Conservation (phyloP, 495 filamentous ascomycete genomes). For the Xylaria palmicola region DNA sequence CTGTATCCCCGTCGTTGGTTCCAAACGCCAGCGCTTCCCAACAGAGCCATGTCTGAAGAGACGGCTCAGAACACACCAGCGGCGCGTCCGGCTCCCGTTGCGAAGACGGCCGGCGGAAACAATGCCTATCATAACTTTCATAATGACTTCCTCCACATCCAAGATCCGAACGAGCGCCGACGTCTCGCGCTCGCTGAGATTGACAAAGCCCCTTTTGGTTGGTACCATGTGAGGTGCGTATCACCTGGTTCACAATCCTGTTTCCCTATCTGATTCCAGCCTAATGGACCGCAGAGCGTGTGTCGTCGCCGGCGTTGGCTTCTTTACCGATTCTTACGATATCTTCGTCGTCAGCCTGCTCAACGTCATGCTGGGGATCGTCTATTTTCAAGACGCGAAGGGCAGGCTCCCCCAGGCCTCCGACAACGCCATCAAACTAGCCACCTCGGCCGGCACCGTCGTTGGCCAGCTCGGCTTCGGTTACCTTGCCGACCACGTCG, state of each 20-base stretch:
- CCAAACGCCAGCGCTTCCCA: not conserved
- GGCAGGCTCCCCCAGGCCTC: constrained; percentile 60
- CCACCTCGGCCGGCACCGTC: constrained; percentile 84
- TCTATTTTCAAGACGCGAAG: constrained; percentile 56
- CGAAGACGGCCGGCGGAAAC: constrained; percentile 61
- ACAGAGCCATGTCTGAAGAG: constrained; percentile 22
- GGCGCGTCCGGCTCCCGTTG: constrained; percentile 6
- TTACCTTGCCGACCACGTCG: constrained; percentile 73
- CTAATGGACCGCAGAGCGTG: constrained; percentile 51
- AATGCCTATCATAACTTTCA: constrained; percentile 68
- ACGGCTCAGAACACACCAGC: constrained; percentile 9
- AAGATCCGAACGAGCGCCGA: constrained; percentile 71
- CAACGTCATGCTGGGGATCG: constrained; percentile 69
- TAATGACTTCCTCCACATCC: constrained; percentile 61
- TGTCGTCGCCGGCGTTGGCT: constrained; percentile 78
- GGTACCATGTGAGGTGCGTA: constrained; percentile 60
- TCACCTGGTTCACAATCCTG: too few species aligned
- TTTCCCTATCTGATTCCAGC: not conserved
- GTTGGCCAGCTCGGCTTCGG: constrained; percentile 84
- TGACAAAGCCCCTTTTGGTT: constrained; percentile 76
- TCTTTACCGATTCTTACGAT: constrained; percentile 81
- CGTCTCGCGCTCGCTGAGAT: constrained; percentile 75
- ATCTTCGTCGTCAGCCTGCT: constrained; percentile 72
- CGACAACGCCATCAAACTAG: constrained; percentile 84
- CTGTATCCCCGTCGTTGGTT: not conserved